Evolutionary conservation across 805 yeast genomes (phyloP).

Genomic region (Cyberlindnera meyerae): DNA sequence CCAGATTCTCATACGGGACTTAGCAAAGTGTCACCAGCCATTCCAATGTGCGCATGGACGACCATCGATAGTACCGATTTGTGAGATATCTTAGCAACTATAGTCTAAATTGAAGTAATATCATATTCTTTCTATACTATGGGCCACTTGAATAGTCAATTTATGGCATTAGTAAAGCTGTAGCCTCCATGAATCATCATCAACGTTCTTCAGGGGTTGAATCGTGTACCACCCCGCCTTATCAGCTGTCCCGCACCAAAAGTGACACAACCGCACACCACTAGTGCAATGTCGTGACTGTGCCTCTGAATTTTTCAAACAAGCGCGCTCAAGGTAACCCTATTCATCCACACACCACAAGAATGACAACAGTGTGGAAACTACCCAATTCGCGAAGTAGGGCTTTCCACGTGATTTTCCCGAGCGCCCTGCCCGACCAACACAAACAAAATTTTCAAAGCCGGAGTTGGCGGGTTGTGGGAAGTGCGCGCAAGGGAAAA

Average conservation of each 20-base stretch:
- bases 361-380: too few relatives aligned
- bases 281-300: slow-evolving; percentile 2
- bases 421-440: background rate
- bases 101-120: background rate
- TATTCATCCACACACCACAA: slow-evolving; percentile 7
- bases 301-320: too few relatives aligned
- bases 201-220: too few relatives aligned
- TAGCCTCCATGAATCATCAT: too few relatives aligned
- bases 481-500: slow-evolving; percentile 13
- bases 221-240: too few relatives aligned
- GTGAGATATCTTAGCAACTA: slow-evolving; percentile 18
- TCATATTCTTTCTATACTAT: background rate
- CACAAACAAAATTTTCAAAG: slow-evolving; percentile 10
- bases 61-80: slow-evolving; percentile 61
- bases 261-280: slow-evolving; percentile 17
- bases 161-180: too few relatives aligned
- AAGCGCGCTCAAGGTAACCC: slow-evolving; percentile 2
- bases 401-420: slow-evolving; percentile 9
- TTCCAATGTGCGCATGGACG: slow-evolving; percentile 86
- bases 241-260: too few relatives aligned
- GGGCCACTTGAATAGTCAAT: background rate
- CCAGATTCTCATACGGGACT: slow-evolving; percentile 33
- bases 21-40: slow-evolving; percentile 52
- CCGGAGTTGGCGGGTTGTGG: background rate
- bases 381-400: too few relatives aligned